These are phyloP conservation scores for Fusarium sp. DNA, from an alignment of 2,329 filamentous ascomycete species.

Conservation along the genomic window DNA sequence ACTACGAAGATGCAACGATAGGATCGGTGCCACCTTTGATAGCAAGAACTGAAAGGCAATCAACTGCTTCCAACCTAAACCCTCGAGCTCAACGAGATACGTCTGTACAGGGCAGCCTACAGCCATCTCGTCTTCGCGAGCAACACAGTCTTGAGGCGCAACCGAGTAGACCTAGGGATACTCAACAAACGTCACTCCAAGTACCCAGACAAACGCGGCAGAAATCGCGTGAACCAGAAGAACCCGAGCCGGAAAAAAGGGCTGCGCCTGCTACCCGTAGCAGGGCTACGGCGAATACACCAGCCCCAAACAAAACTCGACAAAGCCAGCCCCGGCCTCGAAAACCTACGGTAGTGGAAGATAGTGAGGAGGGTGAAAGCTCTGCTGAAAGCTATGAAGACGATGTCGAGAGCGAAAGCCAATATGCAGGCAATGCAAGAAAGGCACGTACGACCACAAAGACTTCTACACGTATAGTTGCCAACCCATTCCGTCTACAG, in stretches of 20 bases:
- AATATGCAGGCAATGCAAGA: background rate
- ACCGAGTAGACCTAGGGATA: background rate
- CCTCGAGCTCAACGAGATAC: background rate
- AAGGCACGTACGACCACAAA: background rate
- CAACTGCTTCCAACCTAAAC: background rate
- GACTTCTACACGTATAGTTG: background rate
- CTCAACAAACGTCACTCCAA: background rate
- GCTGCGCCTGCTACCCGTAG: background rate
- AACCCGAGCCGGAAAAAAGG: background rate
- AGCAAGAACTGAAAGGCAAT: slow-evolving; percentile 5
- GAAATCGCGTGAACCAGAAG: slow-evolving; percentile 3
- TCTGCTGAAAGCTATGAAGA: background rate
- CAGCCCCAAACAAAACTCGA: slow-evolving; percentile 26
- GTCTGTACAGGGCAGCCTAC: background rate
- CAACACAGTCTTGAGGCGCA: background rate
- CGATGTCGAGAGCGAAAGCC: background rate
- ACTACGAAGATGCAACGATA: slow-evolving; percentile 54
- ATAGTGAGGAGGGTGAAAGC: slow-evolving; percentile 1
- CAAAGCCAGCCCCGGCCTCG: background rate
- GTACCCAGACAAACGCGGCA: background rate
- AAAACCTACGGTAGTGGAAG: background rate
- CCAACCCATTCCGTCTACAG: background rate
- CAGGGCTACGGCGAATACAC: slow-evolving; percentile 36
- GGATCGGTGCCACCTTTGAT: slow-evolving; percentile 42
- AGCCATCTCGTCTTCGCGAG: background rate